Percentiles rank a stretch among this genome's conserved stretches.
Conservation (phyloP, 805 yeast species). For the Candida ortonii region DNA sequence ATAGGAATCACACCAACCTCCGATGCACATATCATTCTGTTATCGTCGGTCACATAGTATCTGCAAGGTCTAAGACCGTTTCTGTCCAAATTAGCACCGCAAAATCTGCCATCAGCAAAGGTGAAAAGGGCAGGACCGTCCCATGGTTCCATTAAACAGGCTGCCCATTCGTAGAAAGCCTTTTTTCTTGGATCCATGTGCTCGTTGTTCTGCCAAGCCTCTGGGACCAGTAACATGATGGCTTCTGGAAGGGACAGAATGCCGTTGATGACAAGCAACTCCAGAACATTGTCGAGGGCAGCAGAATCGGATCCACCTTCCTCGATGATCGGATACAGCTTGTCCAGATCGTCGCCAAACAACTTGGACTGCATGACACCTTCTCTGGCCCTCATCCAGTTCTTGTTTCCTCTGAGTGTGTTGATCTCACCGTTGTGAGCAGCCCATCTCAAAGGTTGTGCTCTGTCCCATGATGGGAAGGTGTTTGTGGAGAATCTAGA, state of each 20-base stretch:
- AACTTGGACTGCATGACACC: conserved; percentile 88
- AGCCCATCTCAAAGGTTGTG: conserved; percentile 95
- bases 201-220: conserved; percentile 92
- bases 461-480: conserved; percentile 99
- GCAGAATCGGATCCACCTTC: conserved; percentile 99
- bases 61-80: conserved; percentile 98
- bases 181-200: conserved; percentile 86
- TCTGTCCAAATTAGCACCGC: conserved; percentile 97
- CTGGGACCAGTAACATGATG: conserved; percentile 94
- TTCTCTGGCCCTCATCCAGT: conserved; percentile 99
- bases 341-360: conserved; percentile 89
- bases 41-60: conserved; percentile 91
- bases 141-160: conserved; percentile 99
- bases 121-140: conserved; percentile 98
- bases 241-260: conserved; percentile 93
- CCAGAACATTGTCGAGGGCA: conserved; percentile 93
- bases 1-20: conserved; percentile 97
- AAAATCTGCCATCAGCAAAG: conserved; percentile 94
- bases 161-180: conserved; percentile 99
- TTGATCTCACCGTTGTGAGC: conserved; percentile 99
- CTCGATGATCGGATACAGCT: conserved; percentile 90
- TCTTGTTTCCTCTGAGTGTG: conserved; percentile 94
- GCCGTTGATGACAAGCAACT: conserved; percentile 87
- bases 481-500: conserved; percentile 97
- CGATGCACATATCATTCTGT: conserved; percentile 94